Percentiles rank a stretch among this genome's conserved stretches.
phyloP scores from a whole-genome alignment of 305 asterid species.

The Vinca major region DNA sequence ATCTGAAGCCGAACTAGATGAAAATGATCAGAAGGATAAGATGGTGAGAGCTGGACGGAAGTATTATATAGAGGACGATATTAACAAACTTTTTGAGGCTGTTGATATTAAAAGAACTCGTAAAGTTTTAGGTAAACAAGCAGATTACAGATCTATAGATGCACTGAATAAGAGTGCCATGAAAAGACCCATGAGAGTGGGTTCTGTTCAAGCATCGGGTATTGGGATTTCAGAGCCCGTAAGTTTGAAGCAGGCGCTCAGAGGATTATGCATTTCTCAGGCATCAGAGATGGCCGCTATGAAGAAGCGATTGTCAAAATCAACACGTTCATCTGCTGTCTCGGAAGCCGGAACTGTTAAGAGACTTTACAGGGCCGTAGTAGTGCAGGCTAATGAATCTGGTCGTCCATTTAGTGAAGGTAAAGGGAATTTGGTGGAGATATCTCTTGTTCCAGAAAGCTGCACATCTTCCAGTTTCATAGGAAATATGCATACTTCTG shows the following conservation, averaged over 20 bases:
- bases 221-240: constrained; percentile 68
- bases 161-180: constrained; percentile 48
- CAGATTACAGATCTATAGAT: constrained; percentile 27
- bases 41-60: constrained; percentile 27
- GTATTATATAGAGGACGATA: constrained; percentile 45
- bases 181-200: constrained; percentile 73
- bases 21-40: constrained; percentile 19
- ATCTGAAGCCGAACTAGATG: constrained; percentile 23
- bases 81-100: constrained; percentile 67
- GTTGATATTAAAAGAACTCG: constrained; percentile 43
- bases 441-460: constrained; percentile 51
- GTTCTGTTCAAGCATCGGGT: constrained; percentile 42
- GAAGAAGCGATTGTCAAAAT: constrained; percentile 56
- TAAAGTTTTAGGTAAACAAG: constrained; percentile 28
- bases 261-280: constrained; percentile 92
- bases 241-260: constrained; percentile 80
- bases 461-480: constrained; percentile 22
- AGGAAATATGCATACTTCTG: constrained; percentile 22
- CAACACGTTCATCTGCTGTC: constrained; percentile 38
- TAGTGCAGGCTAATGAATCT: constrained; percentile 30
- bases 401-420: constrained; percentile 27
- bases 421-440: constrained; percentile 44
- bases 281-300: constrained; percentile 89
- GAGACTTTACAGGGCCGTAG: constrained; percentile 31
- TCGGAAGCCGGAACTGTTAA: constrained; percentile 41